Evolutionary conservation across 345 rosid genomes (phyloP).

Genomic region (Adansonia digitata): DNA sequence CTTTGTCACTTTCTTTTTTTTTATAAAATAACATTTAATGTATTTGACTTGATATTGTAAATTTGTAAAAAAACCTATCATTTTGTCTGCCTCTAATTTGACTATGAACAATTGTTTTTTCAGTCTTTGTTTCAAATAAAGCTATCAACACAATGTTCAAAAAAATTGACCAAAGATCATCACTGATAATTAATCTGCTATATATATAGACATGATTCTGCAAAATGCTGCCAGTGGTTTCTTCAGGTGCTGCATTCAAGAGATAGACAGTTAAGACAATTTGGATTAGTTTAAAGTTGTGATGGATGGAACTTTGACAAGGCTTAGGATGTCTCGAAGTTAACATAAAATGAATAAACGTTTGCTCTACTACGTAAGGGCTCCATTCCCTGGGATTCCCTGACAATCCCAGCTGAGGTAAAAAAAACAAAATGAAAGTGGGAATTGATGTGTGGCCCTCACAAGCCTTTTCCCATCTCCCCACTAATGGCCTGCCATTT

Average conservation of each 20-base stretch:
- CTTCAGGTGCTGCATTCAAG: neutral
- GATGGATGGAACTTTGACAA: constrained; percentile 2
- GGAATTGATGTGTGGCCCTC: constrained; percentile 9
- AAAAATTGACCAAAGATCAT: neutral
- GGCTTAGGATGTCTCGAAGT: neutral
- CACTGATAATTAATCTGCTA: neutral
- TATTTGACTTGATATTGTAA: too few species aligned
- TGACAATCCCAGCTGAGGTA: neutral
- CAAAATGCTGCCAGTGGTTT: too few species aligned
- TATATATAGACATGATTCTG: too few species aligned
- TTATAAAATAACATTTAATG: too few species aligned
- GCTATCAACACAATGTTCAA: neutral
- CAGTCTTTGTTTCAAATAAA: neutral
- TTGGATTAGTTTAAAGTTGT: neutral
- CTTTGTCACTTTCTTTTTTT: neutral
- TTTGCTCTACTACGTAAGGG: too few species aligned
- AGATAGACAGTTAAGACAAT: neutral
- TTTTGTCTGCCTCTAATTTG: neutral
- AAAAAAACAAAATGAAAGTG: neutral
- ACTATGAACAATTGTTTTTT: neutral
- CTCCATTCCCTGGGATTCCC: neutral
- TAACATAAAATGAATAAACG: neutral
- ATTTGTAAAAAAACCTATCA: neutral
- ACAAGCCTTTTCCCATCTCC: neutral
- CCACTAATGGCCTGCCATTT: neutral